These are phyloP conservation scores for Salvia sclarea DNA, from an alignment of 305 asterid genomes.

Conservation along the genomic window DNA sequence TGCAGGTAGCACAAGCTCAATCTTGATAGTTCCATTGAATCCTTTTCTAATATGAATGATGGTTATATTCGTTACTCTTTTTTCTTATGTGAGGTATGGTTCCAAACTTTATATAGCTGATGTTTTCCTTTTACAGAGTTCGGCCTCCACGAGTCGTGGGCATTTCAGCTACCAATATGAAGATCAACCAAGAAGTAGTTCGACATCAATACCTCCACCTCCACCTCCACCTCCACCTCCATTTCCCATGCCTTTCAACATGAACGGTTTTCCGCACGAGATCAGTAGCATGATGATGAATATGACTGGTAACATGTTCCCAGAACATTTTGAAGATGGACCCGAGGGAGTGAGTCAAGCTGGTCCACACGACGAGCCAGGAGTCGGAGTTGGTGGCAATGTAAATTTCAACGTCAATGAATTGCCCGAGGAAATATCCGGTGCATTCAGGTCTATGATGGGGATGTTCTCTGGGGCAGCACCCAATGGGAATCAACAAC, in stretches of 20 bases:
- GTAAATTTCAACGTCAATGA: constrained; percentile 46
- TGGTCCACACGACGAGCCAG: constrained; percentile 42
- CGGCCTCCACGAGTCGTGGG: constrained; percentile 47
- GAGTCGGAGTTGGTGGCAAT: constrained; percentile 47
- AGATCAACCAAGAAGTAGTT: constrained; percentile 45
- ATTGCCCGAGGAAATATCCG: constrained; percentile 65
- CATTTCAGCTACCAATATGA: constrained; percentile 39
- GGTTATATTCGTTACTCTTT: too few species aligned
- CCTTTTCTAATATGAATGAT: neutral
- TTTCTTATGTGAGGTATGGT: too few species aligned
- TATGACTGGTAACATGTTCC: constrained; percentile 46
- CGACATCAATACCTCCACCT: constrained; percentile 32
- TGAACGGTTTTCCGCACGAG: constrained; percentile 46
- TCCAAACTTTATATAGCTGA: neutral
- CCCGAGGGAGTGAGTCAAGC: constrained; percentile 36
- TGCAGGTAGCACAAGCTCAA: too few species aligned
- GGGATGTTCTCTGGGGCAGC: constrained; percentile 65
- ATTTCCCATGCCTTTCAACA: constrained; percentile 56
- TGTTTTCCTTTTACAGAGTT: constrained; percentile 45
- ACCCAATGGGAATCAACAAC: constrained; percentile 44
- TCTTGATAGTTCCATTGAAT: neutral
- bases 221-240: constrained; percentile 30
- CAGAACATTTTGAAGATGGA: constrained; percentile 43
- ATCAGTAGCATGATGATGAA: constrained; percentile 53
- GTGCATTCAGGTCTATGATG: constrained; percentile 72